A percentile compares a stretch with the other conserved stretches of the same genome.
These are phyloP conservation scores for Backusella macrospora DNA, from an alignment of 192 early-diverging fungal genomes.

Conservation along the genomic window DNA sequence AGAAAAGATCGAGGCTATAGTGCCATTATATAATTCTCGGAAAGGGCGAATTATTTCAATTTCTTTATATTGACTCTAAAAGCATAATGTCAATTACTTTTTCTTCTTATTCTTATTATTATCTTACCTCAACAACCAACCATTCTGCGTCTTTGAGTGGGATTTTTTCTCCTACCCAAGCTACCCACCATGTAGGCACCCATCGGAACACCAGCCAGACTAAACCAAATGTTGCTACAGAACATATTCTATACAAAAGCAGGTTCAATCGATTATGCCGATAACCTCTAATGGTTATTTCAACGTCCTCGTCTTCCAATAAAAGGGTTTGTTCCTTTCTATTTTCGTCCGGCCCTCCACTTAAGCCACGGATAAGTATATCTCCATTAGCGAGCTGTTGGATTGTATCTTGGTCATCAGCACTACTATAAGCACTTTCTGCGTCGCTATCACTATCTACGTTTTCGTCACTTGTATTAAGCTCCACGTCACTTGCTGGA, in stretches of 20 bases:
- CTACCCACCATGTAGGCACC: conserved; percentile 77
- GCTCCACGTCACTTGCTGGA: conserved; percentile 15
- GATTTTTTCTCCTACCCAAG: conserved; percentile 63
- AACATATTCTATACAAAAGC: conserved; percentile 67
- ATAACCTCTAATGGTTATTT: conserved; percentile 69
- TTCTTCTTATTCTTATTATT: not conserved
- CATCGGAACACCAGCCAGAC: conserved; percentile 82
- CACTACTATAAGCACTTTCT: conserved; percentile 11
- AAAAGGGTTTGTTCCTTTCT: conserved; percentile 44
- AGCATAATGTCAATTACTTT: not conserved
- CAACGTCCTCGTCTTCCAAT: conserved; percentile 73
- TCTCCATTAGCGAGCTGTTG: not conserved
- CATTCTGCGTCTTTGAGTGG: conserved; percentile 76
- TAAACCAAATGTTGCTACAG: conserved; percentile 68
- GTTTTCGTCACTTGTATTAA: conserved; percentile 22
- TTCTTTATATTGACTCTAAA: conserved; percentile 68
- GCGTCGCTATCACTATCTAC: conserved; percentile 25
- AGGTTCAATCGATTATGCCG: conserved; percentile 47
- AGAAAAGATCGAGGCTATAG: conserved; percentile 71
- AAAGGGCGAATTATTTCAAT: conserved; percentile 53
- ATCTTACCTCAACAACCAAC: conserved; percentile 60
- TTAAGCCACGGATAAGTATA: not conserved
- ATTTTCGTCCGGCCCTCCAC: conserved; percentile 18
- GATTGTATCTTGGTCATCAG: conserved; percentile 15
- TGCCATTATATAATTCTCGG: conserved; percentile 64